Percentiles rank a stretch among this genome's conserved stretches.
These are phyloP conservation scores for Dentipellis fragilis DNA, from an alignment of 768 basidiomycete species.

Conservation along the genomic window DNA sequence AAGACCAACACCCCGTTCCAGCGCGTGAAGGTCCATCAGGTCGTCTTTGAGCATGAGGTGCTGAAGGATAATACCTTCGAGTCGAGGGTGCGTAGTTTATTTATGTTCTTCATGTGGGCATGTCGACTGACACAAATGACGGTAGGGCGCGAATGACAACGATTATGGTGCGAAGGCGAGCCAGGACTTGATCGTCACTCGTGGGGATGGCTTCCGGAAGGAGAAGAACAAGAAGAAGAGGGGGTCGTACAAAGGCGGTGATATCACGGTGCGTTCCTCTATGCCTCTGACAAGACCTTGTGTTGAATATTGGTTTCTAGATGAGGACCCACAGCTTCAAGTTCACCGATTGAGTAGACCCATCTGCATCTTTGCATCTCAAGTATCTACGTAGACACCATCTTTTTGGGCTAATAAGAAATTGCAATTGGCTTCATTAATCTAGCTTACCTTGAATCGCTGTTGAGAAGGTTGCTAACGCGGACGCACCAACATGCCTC, in stretches of 20 bases:
- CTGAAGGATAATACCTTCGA: constrained; percentile 72
- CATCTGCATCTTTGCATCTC: not conserved
- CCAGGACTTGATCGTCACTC: constrained; percentile 83
- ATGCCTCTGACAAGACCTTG: not conserved
- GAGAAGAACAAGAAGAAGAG: constrained; percentile 99
- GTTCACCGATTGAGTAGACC: constrained; percentile 39
- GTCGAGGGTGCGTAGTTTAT: constrained; percentile 46
- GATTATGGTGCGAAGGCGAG: constrained; percentile 88
- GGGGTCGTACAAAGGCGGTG: constrained; percentile 88
- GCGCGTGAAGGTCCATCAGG: constrained; percentile 59
- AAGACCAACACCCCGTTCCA: constrained; percentile 63
- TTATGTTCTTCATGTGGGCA: not conserved
- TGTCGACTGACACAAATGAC: too few relatives aligned
- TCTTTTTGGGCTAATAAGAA: too few relatives aligned
- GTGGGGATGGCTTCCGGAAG: constrained; percentile 92
- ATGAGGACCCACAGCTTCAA: constrained; percentile 84
- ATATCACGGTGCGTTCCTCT: constrained; percentile 62
- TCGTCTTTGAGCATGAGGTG: constrained; percentile 35
- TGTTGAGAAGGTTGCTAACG: too few relatives aligned
- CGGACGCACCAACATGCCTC: too few relatives aligned
- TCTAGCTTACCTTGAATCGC: too few relatives aligned
- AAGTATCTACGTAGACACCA: not conserved
- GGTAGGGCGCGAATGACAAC: constrained; percentile 48
- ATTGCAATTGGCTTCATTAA: too few relatives aligned
- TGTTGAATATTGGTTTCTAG: constrained; percentile 23